Evolutionary conservation across 2,329 filamentous ascomycete genomes (phyloP), one percentile per base, ranked within the genome.

Genomic region (Podosphaera fusca): DNA sequence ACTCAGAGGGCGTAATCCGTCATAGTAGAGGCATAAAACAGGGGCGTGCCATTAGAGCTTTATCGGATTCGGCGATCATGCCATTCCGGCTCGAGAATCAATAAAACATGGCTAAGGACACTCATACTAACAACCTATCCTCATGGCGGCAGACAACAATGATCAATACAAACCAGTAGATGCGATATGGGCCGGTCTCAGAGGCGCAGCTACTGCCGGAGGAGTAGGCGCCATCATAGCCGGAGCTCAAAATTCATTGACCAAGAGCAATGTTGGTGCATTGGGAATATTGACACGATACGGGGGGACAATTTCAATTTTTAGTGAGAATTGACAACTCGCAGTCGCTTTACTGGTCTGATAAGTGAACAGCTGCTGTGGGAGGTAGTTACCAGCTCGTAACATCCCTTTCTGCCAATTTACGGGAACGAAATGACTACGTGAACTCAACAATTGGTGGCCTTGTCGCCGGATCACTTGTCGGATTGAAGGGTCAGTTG

Each of bases 241-340:
- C 55, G 82, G 85, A 57, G 76, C 94, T 62, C 85, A 89, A 74
- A 96, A 94, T 74, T 87, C 88, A 59, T 77, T 95, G 64, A 77
- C 82, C 57, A 88, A 81, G 74, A 77, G 80, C 68, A 95, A 95
- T 70, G 75, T 92, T 62, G 87, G 88, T 64, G 77, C 82, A 60
- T 79, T 83, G 74, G 85, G 85, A 63, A 77, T 95, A 66, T 82
- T 96, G 68, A 85, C 85, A 52, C 80, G 81, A 66, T 83, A 81
- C 58, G 89, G 88, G 62, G 75, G 82, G 66, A 83, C 83, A 55
- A 84, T 90, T 67, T 84, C 73, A 60, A 68, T 78, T 38, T 58
- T 60, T 38, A 55, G 54, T 58, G 49, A 21, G 59, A 57, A 8
- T 57, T 33, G 3, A 33, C 34, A 55, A 30, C 52, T 36, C 9